These are phyloP conservation scores for Epithele typhae DNA, from an alignment of 768 basidiomycete species.

Conservation along the genomic window DNA sequence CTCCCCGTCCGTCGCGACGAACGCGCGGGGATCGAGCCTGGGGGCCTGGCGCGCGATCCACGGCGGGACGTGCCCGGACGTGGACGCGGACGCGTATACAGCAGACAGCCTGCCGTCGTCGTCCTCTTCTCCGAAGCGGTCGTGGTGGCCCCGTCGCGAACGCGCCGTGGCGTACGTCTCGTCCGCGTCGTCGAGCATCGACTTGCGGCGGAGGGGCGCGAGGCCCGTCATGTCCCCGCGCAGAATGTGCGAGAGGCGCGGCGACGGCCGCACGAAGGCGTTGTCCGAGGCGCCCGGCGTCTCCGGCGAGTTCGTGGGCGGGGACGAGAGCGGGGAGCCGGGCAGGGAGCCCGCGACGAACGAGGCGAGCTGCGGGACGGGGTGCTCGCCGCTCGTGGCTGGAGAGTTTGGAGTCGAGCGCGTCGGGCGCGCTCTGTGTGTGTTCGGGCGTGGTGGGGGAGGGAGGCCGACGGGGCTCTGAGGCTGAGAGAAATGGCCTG, in stretches of 20 bases:
- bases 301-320: slow-evolving; percentile 6
- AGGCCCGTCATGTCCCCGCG: slow-evolving; percentile 8
- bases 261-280: slow-evolving; percentile 35
- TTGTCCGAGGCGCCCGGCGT: slow-evolving; percentile 19
- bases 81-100: too few relatives aligned
- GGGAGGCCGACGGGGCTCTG: slow-evolving; percentile 13
- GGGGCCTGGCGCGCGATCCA: too few relatives aligned
- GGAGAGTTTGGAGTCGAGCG: slow-evolving; percentile 15
- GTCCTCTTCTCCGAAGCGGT: too few relatives aligned
- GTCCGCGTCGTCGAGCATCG: background rate
- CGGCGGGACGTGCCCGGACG: too few relatives aligned
- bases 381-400: slow-evolving; percentile 4
- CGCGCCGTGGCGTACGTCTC: too few relatives aligned
- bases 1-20: too few relatives aligned
- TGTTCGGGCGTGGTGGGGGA: slow-evolving; percentile 21
- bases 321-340: slow-evolving; percentile 6
- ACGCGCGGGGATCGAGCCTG: too few relatives aligned
- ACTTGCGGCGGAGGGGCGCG: slow-evolving; percentile 1
- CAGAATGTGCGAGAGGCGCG: slow-evolving; percentile 21
- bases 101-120: too few relatives aligned
- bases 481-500: background rate
- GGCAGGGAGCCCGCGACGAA: slow-evolving; percentile 7
- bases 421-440: slow-evolving; percentile 8
- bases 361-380: too few relatives aligned
- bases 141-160: too few relatives aligned